Evolutionary conservation across 2,329 filamentous ascomycete genomes (phyloP).

Genomic region (Ustulina deusta): DNA sequence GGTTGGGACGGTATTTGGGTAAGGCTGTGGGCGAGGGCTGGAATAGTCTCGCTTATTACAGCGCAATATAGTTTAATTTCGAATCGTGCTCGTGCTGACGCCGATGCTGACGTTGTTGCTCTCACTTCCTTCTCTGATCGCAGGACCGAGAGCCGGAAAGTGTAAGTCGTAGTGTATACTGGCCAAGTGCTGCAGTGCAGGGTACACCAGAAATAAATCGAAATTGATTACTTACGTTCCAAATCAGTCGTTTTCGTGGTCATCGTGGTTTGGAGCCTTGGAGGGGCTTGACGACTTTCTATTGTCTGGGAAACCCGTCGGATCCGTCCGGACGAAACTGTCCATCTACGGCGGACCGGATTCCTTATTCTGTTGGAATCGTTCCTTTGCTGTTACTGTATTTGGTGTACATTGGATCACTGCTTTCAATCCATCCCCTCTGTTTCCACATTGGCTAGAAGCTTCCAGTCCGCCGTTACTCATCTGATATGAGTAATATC

Average conservation of each 20-base stretch:
- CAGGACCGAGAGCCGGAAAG: constrained; percentile 9
- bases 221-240: constrained; percentile 3
- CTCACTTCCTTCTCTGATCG: neutral
- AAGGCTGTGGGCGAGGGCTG: constrained; percentile 37
- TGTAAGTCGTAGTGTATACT: neutral
- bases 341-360: constrained; percentile 3
- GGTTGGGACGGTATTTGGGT: constrained; percentile 25
- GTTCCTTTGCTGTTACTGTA: neutral
- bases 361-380: constrained; percentile 19
- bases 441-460: neutral
- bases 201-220: neutral
- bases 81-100: neutral
- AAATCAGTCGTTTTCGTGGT: neutral
- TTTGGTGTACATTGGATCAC: neutral
- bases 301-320: constrained; percentile 14
- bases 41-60: constrained; percentile 35
- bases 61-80: constrained; percentile 31
- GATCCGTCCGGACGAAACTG: constrained; percentile 19
- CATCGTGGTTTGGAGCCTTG: constrained; percentile 1
- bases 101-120: constrained; percentile 13
- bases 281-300: neutral
- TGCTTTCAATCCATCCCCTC: neutral
- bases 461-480: neutral
- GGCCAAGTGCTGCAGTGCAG: too few species aligned
- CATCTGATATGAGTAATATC: too few species aligned